Evolutionary conservation across 805 yeast species (phyloP), one percentile per base, ranked within the genome.

Genomic region (Kodamaea nitidulidarum): DNA sequence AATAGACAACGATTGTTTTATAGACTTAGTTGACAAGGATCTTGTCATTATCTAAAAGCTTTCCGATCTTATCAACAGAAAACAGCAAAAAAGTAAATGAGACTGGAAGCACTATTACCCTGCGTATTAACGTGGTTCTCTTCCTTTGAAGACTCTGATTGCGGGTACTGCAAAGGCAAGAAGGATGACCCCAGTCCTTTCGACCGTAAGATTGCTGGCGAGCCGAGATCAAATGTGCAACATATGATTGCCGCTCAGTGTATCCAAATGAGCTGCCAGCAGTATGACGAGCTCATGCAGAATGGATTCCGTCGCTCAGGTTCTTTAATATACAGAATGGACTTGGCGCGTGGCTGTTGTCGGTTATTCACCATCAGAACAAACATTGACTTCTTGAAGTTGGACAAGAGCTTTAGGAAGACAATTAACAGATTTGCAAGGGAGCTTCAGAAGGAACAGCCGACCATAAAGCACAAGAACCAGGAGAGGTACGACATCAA

Each of bases 301-400:
- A 63, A 70, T 48, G 95, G 95, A 2, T 88, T 75, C 53, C 75
- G 95, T 56, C 65, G 97, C 39, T 83, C 93, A 22, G 96, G 96
- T 0, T 56, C 60, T 2, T 84, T 77, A 46, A 44, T 83, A 6
- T 84, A 73, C 40, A 66, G 73, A 51, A 78, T 85, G 0, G 96
- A 90, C 55, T 58, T 78, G 44, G 52, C 83, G 21, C 59, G 88
- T 28, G 77, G 78, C 30, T 88, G 97, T 55, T 88, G 97, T 50
- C 70, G 90, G 15, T 71, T 80, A 57, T 86, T 78, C 55, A 82
- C 96, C 0, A 85, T 88, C 12, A 58, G 96, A 38, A 80, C 95
- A 0, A 66, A 66, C 15, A 58, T 74, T 12, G 53, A 52, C 0
- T 51, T 57, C 17, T 69, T 80, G 48, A 65, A 67, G 26, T 56